Conservation (phyloP, 1,139 yeast genomes). For the Suhomyces anneliseae region DNA sequence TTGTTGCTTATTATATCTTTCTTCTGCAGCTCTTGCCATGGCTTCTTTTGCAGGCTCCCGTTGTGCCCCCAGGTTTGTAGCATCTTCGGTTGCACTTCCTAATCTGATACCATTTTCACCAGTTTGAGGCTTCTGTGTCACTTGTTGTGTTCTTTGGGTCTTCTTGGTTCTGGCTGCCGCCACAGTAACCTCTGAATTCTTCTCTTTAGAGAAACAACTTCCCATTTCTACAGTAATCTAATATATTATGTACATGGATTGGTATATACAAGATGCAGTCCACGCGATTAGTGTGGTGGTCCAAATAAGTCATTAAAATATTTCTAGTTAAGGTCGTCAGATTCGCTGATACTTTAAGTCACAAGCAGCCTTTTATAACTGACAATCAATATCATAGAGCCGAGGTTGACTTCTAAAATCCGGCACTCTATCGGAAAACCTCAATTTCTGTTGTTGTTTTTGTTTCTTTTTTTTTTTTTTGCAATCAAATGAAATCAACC, state of each 20-base stretch:
- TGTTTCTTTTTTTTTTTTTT: no score
- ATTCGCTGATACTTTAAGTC: no score
- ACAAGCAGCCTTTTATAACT: no score
- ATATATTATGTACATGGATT: background rate
- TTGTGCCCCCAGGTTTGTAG: background rate
- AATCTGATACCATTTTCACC: slow-evolving; percentile 1
- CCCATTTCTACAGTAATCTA: slow-evolving; percentile 11
- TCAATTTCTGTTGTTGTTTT: background rate
- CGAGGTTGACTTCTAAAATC: no score
- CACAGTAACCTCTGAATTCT: slow-evolving; percentile 1
- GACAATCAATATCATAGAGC: no score
- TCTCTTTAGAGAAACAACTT: slow-evolving; percentile 14
- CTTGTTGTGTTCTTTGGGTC: no score
- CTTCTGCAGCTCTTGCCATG: slow-evolving; percentile 41
- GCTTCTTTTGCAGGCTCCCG: slow-evolving; percentile 23
- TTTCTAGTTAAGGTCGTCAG: no score
- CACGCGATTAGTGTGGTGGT: background rate
- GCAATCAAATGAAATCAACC: no score
- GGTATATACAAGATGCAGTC: slow-evolving; percentile 4
- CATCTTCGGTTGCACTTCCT: slow-evolving; percentile 2
- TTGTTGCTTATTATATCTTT: slow-evolving; percentile 29
- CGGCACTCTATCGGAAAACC: no score
- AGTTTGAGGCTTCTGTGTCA: background rate
- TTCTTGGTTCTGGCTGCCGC: background rate
- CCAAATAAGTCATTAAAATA: background rate